These are phyloP conservation scores for Lathyrus tuberosus DNA, from an alignment of 306 rosid genomes.

Conservation along the genomic window DNA sequence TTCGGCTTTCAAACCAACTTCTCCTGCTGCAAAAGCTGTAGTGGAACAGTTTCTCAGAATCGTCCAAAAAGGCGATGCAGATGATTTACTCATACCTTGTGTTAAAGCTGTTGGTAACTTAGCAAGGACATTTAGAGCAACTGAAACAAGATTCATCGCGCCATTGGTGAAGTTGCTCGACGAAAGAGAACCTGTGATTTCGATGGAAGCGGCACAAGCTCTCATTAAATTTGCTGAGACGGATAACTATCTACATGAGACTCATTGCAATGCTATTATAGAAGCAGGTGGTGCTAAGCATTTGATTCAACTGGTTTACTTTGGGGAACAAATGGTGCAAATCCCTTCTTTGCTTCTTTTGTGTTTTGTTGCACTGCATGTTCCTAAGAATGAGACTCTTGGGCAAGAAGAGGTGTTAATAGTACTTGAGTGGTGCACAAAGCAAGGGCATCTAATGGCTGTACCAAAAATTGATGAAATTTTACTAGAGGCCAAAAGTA, in stretches of 20 bases:
- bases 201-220: conserved; percentile 56
- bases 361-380: conserved; percentile 64
- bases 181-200: conserved; percentile 55
- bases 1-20: conserved; percentile 74
- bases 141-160: conserved; percentile 60
- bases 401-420: conserved; percentile 78
- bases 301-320: conserved; percentile 65
- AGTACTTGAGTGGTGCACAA: conserved; percentile 76
- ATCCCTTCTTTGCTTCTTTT: conserved; percentile 60
- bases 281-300: conserved; percentile 72
- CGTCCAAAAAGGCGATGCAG: conserved; percentile 43
- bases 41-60: conserved; percentile 59
- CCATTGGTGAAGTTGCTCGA: conserved; percentile 72
- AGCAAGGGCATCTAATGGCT: conserved; percentile 52
- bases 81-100: conserved; percentile 60
- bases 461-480: conserved; percentile 44
- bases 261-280: conserved; percentile 78
- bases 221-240: conserved; percentile 69
- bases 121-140: conserved; percentile 76
- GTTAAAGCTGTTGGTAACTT: conserved; percentile 61
- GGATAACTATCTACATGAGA: conserved; percentile 66
- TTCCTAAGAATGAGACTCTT: conserved; percentile 72
- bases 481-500: conserved; percentile 75
- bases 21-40: conserved; percentile 76
- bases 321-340: conserved; percentile 68